phyloP scores from a whole-genome alignment of 805 yeast genomes.

The Starmerella khaoyaiensis region DNA sequence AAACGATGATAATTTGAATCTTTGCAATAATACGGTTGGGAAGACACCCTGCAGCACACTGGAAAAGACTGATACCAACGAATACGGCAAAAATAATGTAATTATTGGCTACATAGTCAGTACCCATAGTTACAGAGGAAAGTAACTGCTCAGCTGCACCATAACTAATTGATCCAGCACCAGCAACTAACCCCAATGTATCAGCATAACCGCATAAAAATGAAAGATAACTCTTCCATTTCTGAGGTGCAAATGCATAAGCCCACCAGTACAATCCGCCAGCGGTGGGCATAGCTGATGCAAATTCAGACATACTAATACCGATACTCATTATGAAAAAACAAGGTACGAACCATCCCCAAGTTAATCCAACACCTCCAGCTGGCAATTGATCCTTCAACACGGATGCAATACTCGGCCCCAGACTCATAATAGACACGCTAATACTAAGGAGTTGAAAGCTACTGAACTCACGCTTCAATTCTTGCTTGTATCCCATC shows the following conservation, averaged over 20 bases:
- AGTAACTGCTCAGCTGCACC: conserved; percentile 53
- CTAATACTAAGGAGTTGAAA: conserved; percentile 58
- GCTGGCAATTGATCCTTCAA: conserved; percentile 41
- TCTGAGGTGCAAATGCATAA: conserved; percentile 48
- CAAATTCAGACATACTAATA: conserved; percentile 48
- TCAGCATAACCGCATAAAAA: conserved; percentile 55
- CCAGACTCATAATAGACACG: conserved; percentile 55
- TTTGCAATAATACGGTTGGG: conserved; percentile 45
- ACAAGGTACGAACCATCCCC: conserved; percentile 61
- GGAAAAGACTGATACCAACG: conserved; percentile 45
- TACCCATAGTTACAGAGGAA: conserved; percentile 27
- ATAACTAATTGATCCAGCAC: conserved; percentile 52
- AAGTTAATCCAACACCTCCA: conserved; percentile 50
- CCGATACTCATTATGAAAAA: conserved; percentile 45
- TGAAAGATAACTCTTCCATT: conserved; percentile 40
- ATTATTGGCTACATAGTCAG: conserved; percentile 40
- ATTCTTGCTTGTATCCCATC: conserved; percentile 58
- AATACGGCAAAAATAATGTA: conserved; percentile 50
- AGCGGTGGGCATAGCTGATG: conserved; percentile 56
- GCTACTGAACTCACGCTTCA: conserved; percentile 46
- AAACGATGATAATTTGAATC: conserved; percentile 46
- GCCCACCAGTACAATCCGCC: conserved; percentile 65
- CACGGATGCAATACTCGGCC: conserved; percentile 44
- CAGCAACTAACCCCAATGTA: conserved; percentile 51
- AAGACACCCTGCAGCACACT: conserved; percentile 41